These are phyloP conservation scores for Phytopythium cucurbitacearum DNA, from an alignment of 352 stramenopile species.

Conservation along the genomic window DNA sequence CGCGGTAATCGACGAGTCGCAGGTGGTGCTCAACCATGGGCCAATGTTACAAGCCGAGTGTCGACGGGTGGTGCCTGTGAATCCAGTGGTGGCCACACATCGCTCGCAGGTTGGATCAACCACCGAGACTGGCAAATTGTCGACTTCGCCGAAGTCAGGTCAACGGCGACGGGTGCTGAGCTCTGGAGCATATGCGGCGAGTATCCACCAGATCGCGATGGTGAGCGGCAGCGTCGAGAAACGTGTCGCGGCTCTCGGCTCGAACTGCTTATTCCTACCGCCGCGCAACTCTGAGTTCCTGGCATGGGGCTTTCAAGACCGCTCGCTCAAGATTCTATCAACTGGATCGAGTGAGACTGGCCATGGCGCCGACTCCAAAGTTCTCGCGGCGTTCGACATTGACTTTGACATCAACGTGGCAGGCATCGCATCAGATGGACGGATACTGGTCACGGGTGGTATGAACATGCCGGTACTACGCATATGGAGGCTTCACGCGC, in stretches of 20 bases:
- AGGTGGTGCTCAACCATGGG: slow-evolving; percentile 43
- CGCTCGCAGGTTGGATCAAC: slow-evolving; percentile 17
- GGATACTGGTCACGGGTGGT: slow-evolving; percentile 51
- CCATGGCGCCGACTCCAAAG: slow-evolving; percentile 47
- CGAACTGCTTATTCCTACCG: slow-evolving; percentile 56
- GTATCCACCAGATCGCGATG: slow-evolving; percentile 46
- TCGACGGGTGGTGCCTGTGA: slow-evolving; percentile 36
- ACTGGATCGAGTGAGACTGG: slow-evolving; percentile 32
- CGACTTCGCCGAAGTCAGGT: not conserved
- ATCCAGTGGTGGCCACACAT: slow-evolving; percentile 39
- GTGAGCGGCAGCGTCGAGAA: slow-evolving; percentile 49
- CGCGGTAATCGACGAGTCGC: slow-evolving; percentile 14
- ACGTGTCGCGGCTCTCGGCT: slow-evolving; percentile 29
- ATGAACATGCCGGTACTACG: slow-evolving; percentile 38
- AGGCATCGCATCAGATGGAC: slow-evolving; percentile 56
- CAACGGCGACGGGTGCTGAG: slow-evolving; percentile 24
- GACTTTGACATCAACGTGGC: slow-evolving; percentile 48
- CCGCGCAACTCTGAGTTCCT: slow-evolving; percentile 62
- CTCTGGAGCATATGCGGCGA: slow-evolving; percentile 18
- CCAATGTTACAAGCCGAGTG: slow-evolving; percentile 46
- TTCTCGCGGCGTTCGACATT: slow-evolving; percentile 56
- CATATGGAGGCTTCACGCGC: slow-evolving; percentile 42
- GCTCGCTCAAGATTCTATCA: slow-evolving; percentile 55
- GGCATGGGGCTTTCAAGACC: slow-evolving; percentile 66
- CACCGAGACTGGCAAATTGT: not conserved